phyloP scores from a whole-genome alignment of 345 rosid species.

The Arabidopsis arenosa region DNA sequence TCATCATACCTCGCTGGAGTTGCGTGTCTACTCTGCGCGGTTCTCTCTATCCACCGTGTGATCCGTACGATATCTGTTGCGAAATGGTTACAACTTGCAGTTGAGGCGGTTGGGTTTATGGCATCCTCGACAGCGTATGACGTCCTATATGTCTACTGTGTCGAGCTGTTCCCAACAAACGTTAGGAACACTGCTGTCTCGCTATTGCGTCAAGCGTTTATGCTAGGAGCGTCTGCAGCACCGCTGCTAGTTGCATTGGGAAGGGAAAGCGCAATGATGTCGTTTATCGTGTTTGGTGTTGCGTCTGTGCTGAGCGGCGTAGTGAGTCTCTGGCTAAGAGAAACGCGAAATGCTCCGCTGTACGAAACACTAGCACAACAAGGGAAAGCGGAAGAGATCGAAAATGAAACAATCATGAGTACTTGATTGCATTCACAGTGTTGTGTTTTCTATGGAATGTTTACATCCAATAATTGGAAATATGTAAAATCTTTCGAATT shows the following conservation, averaged over 20 bases:
- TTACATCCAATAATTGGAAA: constrained; percentile 32
- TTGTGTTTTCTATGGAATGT: background rate
- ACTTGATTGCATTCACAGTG: background rate
- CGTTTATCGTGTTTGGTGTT: constrained; percentile 61
- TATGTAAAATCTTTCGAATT: constrained; percentile 24
- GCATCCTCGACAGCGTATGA: constrained; percentile 66
- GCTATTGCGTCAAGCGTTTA: constrained; percentile 58
- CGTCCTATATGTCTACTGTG: constrained; percentile 60
- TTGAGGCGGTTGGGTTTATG: constrained; percentile 72
- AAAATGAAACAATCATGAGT: constrained; percentile 12
- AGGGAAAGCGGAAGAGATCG: constrained; percentile 52
- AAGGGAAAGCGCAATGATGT: constrained; percentile 55
- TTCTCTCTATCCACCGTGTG: constrained; percentile 47
- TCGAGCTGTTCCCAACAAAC: constrained; percentile 78
- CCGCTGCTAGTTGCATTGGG: constrained; percentile 70
- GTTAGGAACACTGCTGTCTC: constrained; percentile 79
- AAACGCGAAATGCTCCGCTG: constrained; percentile 68
- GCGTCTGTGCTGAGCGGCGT: constrained; percentile 62
- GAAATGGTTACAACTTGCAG: constrained; percentile 60
- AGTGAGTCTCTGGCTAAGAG: constrained; percentile 62
- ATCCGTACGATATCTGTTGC: constrained; percentile 22
- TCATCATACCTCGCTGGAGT: constrained; percentile 61
- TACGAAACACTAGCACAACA: constrained; percentile 67
- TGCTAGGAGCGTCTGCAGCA: constrained; percentile 80
- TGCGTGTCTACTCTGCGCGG: constrained; percentile 59